Base-by-base conservation (phyloP, 2,329 filamentous ascomycete species). In the Xylariaceae sp. region DNA sequence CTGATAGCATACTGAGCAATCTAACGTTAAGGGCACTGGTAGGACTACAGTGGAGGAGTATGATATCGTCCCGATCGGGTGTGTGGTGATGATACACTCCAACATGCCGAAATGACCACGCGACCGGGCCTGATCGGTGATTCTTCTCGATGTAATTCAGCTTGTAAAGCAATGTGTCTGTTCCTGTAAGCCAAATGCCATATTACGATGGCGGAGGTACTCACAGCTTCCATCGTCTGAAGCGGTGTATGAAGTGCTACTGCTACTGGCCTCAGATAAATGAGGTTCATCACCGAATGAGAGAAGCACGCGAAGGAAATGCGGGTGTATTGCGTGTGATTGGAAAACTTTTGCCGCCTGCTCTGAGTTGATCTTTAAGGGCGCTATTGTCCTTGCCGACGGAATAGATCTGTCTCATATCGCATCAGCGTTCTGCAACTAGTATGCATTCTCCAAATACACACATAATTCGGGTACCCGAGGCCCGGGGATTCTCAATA, bases 111-210 rank as follows among this genome's bases (percentile, higher is more conserved):
- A 45, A 48, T 18, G 54, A 53, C 57, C 57, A 59, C 4, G 37
- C 41, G 2, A 23, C 30, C 2, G 37, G 33, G 13, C 39, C 39
- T 7, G 8, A 18, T 27, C 39, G 20, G 9, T 45, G 4, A 7
- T 59, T 59, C 6, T 44, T 40, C 43, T 59, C 57, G 21, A 57
- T 35, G 9, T 45, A 59, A 30, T 57, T 57, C n/a, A 59, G 39
- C 32, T 54, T 57, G 21, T 59, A 59, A 8, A 42, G 40, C 10
- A 59, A 21, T 7, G 15, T 32, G 32, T 39, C 54, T 59, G 6
- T 2, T 6, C 6, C 13, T 24, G 16, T n/a, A 10, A 5, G 5
- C 5, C 33, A 20, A 26, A 3, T 10, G 3, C 10, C 18, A 35
- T 10, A 26, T 27, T n/a, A 40, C 13, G 3, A 29, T 2, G 7